These are phyloP conservation scores for Terana coerulea DNA, from an alignment of 768 basidiomycete species.

Conservation along the genomic window DNA sequence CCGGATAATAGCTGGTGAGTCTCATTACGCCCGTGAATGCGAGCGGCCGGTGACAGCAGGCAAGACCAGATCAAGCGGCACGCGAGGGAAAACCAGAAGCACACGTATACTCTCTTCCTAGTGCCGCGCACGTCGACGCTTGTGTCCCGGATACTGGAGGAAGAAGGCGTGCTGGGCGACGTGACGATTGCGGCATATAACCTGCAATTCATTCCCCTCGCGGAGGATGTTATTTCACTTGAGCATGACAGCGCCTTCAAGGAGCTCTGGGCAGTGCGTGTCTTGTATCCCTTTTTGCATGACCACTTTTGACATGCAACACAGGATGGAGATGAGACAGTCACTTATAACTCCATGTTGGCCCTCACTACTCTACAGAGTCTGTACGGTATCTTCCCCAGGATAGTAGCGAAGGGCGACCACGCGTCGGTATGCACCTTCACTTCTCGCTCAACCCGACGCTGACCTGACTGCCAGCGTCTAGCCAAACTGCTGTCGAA, in stretches of 20 bases:
- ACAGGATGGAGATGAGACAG: conserved; percentile 91
- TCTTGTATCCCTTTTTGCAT: not conserved
- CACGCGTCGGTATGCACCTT: conserved; percentile 55
- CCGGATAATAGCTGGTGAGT: conserved; percentile 87
- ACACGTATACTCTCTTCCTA: conserved; percentile 83
- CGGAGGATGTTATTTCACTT: conserved; percentile 88
- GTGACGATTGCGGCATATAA: conserved; percentile 83
- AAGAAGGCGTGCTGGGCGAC: conserved; percentile 98
- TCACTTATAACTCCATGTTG: conserved; percentile 84
- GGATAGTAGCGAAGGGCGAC: conserved; percentile 92
- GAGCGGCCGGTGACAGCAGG: conserved; percentile 24
- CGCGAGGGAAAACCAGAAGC: conserved; percentile 63
- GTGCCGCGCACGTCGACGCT: conserved; percentile 87
- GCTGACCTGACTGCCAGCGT: conserved; percentile 43
- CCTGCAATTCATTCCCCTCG: conserved; percentile 90
- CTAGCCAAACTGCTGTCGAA: conserved; percentile 69
- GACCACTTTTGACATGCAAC: conserved; percentile 2
- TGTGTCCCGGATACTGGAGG: conserved; percentile 83
- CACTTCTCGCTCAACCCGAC: not conserved
- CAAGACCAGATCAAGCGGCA: conserved; percentile 91
- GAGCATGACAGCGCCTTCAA: conserved; percentile 84
- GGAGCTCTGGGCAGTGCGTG: conserved; percentile 86
- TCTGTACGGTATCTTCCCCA: conserved; percentile 84
- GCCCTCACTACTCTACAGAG: conserved; percentile 81
- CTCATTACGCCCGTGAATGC: not conserved